Evolutionary conservation across 306 rosid species (phyloP).

Genomic region (Glycine soja): DNA sequence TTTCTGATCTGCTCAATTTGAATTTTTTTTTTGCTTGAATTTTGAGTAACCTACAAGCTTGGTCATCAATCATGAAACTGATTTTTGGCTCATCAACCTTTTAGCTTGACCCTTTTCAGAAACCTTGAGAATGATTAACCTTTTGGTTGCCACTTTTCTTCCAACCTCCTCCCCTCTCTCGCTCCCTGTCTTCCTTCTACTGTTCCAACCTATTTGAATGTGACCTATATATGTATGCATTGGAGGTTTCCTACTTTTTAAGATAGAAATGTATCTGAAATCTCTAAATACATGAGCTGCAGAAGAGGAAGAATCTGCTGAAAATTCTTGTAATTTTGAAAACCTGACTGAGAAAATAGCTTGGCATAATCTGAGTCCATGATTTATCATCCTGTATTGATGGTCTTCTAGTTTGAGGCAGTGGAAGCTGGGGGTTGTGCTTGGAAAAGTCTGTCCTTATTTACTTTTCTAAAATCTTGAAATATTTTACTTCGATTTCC

Average conservation of each 20-base stretch:
- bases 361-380: neutral
- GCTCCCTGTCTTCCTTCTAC: neutral
- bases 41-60: conserved; percentile 3
- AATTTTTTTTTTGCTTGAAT: neutral
- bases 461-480: neutral
- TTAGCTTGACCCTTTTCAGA: conserved; percentile 18
- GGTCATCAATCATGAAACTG: conserved; percentile 14
- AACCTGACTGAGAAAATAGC: conserved; percentile 7
- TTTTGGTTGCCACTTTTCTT: conserved; percentile 1
- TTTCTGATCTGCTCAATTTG: conserved; percentile 1
- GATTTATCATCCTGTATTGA: conserved; percentile 14
- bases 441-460: neutral
- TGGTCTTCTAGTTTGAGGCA: neutral
- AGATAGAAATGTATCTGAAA: conserved; percentile 12
- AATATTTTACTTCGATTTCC: neutral
- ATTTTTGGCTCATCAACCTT: conserved; percentile 5
- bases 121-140: conserved; percentile 25
- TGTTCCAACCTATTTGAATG: conserved; percentile 6
- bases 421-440: neutral
- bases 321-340: conserved; percentile 4
- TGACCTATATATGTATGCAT: neutral
- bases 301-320: conserved; percentile 11
- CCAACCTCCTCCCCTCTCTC: neutral
- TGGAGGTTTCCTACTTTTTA: conserved; percentile 14
- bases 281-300: neutral